Evolutionary conservation across 2,329 filamentous ascomycete species (phyloP).

Genomic region (Talaromyces pinophilus): DNA sequence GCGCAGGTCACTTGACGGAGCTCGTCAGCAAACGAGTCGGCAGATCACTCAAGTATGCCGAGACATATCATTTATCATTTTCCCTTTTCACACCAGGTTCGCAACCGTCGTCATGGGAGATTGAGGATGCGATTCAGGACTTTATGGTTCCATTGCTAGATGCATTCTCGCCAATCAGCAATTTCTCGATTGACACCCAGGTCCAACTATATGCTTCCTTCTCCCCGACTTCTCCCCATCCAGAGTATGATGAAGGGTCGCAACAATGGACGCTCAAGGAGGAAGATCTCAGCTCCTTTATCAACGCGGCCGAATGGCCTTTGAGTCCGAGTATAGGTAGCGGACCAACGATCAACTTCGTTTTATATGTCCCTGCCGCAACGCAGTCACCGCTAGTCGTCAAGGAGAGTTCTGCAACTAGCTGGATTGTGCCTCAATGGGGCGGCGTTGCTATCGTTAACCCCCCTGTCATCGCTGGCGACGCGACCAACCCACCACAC

Average conservation of each 20-base stretch:
- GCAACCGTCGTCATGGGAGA: slow-evolving; percentile 83
- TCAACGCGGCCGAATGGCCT: slow-evolving; percentile 98
- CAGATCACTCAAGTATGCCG: slow-evolving; percentile 83
- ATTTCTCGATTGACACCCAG: slow-evolving; percentile 94
- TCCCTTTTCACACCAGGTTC: slow-evolving; percentile 85
- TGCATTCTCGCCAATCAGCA: slow-evolving; percentile 79
- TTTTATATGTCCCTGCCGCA: slow-evolving; percentile 81
- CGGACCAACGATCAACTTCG: slow-evolving; percentile 93
- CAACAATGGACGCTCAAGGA: slow-evolving; percentile 71
- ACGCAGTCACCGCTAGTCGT: slow-evolving; percentile 61
- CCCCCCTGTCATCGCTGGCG: slow-evolving; percentile 43
- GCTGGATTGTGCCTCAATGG: slow-evolving; percentile 97
- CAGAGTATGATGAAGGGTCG: slow-evolving; percentile 55
- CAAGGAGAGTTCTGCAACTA: slow-evolving; percentile 63
- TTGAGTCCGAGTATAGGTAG: slow-evolving; percentile 89
- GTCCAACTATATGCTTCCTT: slow-evolving; percentile 85
- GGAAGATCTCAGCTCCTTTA: slow-evolving; percentile 88
- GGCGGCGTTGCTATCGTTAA: slow-evolving; percentile 75
- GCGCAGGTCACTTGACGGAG: slow-evolving; percentile 47
- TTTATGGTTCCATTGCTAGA: slow-evolving; percentile 81
- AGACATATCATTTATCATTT: slow-evolving; percentile 93
- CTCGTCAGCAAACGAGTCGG: slow-evolving; percentile 70
- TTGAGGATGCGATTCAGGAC: slow-evolving; percentile 75
- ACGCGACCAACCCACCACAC: slow-evolving; percentile 45
- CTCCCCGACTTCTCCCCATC: slow-evolving; percentile 61